phyloP scores from a whole-genome alignment of 1,139 yeast species.

The Meyerozyma athensensis region DNA sequence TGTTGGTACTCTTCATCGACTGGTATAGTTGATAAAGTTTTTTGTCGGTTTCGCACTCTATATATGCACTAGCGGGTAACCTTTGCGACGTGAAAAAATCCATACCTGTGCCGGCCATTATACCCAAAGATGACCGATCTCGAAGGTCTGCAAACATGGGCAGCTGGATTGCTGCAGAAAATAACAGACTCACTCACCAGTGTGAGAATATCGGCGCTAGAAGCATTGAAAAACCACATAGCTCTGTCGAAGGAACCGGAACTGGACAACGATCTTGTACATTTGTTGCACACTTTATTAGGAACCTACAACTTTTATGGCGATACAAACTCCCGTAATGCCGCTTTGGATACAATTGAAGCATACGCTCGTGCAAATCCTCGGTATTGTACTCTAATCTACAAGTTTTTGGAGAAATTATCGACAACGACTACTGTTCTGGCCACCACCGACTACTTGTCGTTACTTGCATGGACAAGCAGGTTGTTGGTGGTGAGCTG shows the following conservation, averaged over 20 bases:
- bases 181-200: conserved; percentile 31
- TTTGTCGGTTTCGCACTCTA: conserved; percentile 5
- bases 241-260: conserved; percentile 12
- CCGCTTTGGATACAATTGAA: conserved; percentile 33
- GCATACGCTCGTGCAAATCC: conserved; percentile 27
- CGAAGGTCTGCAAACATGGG: not conserved
- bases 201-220: conserved; percentile 28
- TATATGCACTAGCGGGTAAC: conserved; percentile 1
- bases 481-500: conserved; percentile 22
- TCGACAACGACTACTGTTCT: conserved; percentile 24
- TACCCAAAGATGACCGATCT: too few relatives aligned
- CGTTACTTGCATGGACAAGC: conserved; percentile 56
- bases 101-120: too few relatives aligned
- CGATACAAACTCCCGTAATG: conserved; percentile 43
- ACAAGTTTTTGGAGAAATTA: conserved; percentile 32
- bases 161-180: conserved; percentile 15
- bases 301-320: conserved; percentile 47
- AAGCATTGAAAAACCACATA: conserved; percentile 12
- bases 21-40: conserved; percentile 56
- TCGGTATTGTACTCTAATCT: conserved; percentile 27
- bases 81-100: conserved; percentile 9
- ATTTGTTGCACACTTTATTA: conserved; percentile 26
- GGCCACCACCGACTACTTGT: conserved; percentile 52
- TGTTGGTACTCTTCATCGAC: conserved; percentile 59
- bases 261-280: conserved; percentile 18